These are phyloP conservation scores for Pythium aquatile DNA, from an alignment of 352 stramenopile genomes.

Conservation along the genomic window DNA sequence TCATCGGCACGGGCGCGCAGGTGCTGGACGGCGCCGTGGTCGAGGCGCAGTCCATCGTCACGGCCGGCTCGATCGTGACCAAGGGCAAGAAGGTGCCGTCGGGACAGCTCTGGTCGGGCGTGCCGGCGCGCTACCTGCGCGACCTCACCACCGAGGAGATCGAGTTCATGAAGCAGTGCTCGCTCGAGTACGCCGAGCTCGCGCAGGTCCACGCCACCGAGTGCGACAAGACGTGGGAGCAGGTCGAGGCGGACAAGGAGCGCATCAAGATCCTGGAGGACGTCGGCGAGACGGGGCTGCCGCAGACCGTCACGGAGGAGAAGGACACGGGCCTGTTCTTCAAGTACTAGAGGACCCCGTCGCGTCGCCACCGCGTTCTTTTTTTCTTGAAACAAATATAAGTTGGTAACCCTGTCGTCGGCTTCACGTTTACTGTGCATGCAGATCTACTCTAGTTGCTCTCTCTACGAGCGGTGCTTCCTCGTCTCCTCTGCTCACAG, in stretches of 20 bases:
- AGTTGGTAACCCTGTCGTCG: slow-evolving; percentile 15
- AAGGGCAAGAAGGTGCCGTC: slow-evolving; percentile 85
- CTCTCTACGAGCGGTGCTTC: slow-evolving; percentile 2
- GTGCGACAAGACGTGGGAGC: slow-evolving; percentile 79
- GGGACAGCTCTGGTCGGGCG: slow-evolving; percentile 87
- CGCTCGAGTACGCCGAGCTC: slow-evolving; percentile 82
- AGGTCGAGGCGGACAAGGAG: slow-evolving; percentile 78
- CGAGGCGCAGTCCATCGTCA: slow-evolving; percentile 87
- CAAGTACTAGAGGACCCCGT: slow-evolving; percentile 76
- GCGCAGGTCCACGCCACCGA: slow-evolving; percentile 72
- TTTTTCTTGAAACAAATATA: slow-evolving; percentile 15
- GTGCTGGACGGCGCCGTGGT: slow-evolving; percentile 90
- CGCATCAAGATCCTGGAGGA: slow-evolving; percentile 75
- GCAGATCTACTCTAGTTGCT: background rate
- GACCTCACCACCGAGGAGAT: slow-evolving; percentile 85
- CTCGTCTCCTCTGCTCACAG: slow-evolving; percentile 9
- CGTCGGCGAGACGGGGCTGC: slow-evolving; percentile 77
- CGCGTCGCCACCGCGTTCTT: background rate
- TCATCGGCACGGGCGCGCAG: slow-evolving; percentile 90
- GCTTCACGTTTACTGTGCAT: background rate
- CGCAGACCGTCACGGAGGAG: slow-evolving; percentile 62
- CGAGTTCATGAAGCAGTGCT: slow-evolving; percentile 89
- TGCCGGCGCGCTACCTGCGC: slow-evolving; percentile 79
- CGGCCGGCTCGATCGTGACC: slow-evolving; percentile 88
- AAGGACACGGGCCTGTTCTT: slow-evolving; percentile 87